These are phyloP conservation scores for Torulaspora franciscae DNA, from an alignment of 805 yeast species.

Conservation along the genomic window DNA sequence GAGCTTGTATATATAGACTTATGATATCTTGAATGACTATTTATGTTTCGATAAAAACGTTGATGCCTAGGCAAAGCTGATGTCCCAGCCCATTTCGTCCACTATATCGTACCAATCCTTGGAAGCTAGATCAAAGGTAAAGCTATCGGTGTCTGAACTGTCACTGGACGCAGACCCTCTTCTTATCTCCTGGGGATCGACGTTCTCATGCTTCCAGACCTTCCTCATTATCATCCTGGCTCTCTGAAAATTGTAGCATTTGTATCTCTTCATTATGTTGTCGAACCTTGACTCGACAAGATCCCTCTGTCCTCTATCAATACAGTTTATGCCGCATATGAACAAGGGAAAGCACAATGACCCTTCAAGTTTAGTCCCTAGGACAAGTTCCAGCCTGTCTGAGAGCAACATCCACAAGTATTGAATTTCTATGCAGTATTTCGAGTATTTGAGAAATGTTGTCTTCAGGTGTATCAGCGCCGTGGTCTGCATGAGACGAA, in stretches of 20 bases:
- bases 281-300: slow-evolving; percentile 50
- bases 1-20: background rate
- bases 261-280: slow-evolving; percentile 55
- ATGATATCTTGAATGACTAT: slow-evolving; percentile 1
- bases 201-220: slow-evolving; percentile 40
- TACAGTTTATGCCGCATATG: slow-evolving; percentile 68
- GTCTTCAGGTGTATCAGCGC: slow-evolving; percentile 65
- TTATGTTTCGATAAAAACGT: background rate
- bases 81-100: slow-evolving; percentile 66
- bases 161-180: slow-evolving; percentile 4
- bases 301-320: slow-evolving; percentile 47
- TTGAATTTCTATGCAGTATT: slow-evolving; percentile 52
- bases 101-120: slow-evolving; percentile 67
- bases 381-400: slow-evolving; percentile 53
- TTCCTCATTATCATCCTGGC: slow-evolving; percentile 38
- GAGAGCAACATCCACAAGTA: slow-evolving; percentile 50
- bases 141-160: slow-evolving; percentile 37
- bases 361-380: slow-evolving; percentile 66
- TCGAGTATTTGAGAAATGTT: slow-evolving; percentile 42
- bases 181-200: slow-evolving; percentile 4
- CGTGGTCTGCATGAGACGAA: slow-evolving; percentile 66
- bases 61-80: slow-evolving; percentile 54
- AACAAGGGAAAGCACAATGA: slow-evolving; percentile 72
- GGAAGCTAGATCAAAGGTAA: slow-evolving; percentile 39
- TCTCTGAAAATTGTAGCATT: slow-evolving; percentile 57